These are phyloP conservation scores for Dissoconium aciculare DNA, from an alignment of 2,329 filamentous ascomycete genomes.

Conservation along the genomic window DNA sequence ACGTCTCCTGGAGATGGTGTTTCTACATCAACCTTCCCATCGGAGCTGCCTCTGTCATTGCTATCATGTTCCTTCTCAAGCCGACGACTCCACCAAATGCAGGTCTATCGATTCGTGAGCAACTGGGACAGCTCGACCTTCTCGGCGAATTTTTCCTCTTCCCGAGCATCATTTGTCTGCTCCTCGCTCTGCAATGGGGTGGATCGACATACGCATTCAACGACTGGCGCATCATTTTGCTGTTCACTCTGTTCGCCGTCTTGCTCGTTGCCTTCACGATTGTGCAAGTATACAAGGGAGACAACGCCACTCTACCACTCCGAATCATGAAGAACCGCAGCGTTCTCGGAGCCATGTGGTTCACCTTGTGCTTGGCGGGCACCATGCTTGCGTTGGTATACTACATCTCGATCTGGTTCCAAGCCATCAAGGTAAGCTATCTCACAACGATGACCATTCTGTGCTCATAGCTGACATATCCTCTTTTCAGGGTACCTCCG, in stretches of 20 bases:
- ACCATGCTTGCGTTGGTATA: slow-evolving; percentile 32
- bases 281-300: slow-evolving; percentile 28
- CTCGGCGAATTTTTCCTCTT: slow-evolving; percentile 29
- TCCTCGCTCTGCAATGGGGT: slow-evolving; percentile 36
- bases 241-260: slow-evolving; percentile 28
- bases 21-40: slow-evolving; percentile 32
- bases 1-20: slow-evolving; percentile 25
- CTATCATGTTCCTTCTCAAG: slow-evolving; percentile 29
- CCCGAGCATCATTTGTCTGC: slow-evolving; percentile 28
- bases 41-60: slow-evolving; percentile 26
- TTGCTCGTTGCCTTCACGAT: slow-evolving; percentile 27
- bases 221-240: slow-evolving; percentile 29
- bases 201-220: slow-evolving; percentile 30
- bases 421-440: slow-evolving; percentile 36
- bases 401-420: slow-evolving; percentile 34
- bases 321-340: slow-evolving; percentile 31
- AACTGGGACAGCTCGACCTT: slow-evolving; percentile 31
- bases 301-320: slow-evolving; percentile 29
- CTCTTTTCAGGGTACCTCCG: slow-evolving; percentile 27
- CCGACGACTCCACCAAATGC: slow-evolving; percentile 9
- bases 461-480: no score
- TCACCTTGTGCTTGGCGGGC: slow-evolving; percentile 27
- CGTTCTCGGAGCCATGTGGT: slow-evolving; percentile 26
- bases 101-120: slow-evolving; percentile 23
- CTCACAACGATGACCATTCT: no score